Base-by-base conservation (phyloP, 108 stramenopile genomes). In the Cyclotella sp. region DNA sequence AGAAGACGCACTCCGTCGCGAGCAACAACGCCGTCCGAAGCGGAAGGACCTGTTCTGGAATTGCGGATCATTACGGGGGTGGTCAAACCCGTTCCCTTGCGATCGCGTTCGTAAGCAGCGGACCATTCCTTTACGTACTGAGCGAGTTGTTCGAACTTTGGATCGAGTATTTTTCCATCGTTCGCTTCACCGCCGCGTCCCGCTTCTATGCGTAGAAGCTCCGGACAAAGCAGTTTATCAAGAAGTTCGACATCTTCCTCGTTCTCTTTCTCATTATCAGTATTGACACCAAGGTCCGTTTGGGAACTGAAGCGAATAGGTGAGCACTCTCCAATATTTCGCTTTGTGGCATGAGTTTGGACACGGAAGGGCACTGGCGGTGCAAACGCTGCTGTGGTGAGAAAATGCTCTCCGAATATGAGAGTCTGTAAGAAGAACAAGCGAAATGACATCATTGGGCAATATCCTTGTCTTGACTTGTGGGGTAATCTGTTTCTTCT, bases 91-190 rank as follows among this genome's bases (percentile, higher is more conserved):
- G 84, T 84, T 27, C 83, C 81, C 39, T 82, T 75, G 42, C 78
- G 86, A 55, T 46, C 51, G 24, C 64, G 55, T 53, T 77, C 70
- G 47, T 81, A 69, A 12, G 73, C 41, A 9, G 72, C 54, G 0
- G 88, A 86, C 94, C 94, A 95, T 69, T 87, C 84, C 16, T 72
- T 54, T 9, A 95, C 43, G 51, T 90, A 91, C 59, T 87, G 83
- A 12, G 76, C 34, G 42, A 95, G 70, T 70, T 72, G 71, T 39
- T 87, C 82, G 40, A 76, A 63, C 53, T 74, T 73, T 24, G 79
- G 43, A 54, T 70, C 61, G 21, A 72, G 63, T 10, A 58, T 46
- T 27, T 19, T 49, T 43, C 42, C 64, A 21, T 45, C 68, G 21
- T 9, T 5, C 13, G 28, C 51, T 21, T 44, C 52, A 28, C 28